Percentiles rank a stretch among this genome's conserved stretches.
Evolutionary conservation across 106 monocot genomes (phyloP).

Genomic region (Xerophyta viscosa): DNA sequence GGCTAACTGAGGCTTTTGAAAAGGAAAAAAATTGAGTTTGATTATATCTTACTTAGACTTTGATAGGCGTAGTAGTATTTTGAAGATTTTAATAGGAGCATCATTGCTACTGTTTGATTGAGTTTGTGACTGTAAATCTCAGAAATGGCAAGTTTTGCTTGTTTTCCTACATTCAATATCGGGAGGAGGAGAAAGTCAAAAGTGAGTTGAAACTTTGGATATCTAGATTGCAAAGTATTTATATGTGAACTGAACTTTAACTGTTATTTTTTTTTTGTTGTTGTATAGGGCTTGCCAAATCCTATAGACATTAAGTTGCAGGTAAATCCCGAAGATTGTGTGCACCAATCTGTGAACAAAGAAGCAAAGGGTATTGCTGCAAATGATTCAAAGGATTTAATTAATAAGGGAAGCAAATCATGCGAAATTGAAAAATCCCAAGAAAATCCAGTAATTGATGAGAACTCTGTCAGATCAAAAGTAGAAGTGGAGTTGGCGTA

Average conservation of each 20-base stretch:
- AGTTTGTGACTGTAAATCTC: neutral
- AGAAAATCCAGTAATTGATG: conserved; percentile 11
- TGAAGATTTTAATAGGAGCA: neutral
- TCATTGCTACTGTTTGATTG: neutral
- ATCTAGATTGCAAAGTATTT: too few relatives aligned
- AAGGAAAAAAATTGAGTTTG: too few relatives aligned
- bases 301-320: conserved; percentile 8
- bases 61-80: neutral
- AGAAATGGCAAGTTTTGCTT: conserved; percentile 56
- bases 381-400: neutral
- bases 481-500: conserved; percentile 32
- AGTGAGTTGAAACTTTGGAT: too few relatives aligned
- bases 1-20: conserved; percentile 29
- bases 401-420: neutral
- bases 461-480: conserved; percentile 7
- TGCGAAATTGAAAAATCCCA: neutral
- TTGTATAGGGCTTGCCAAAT: conserved; percentile 26
- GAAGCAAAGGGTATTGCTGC: conserved; percentile 9
- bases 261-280: too few relatives aligned
- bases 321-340: conserved; percentile 35
- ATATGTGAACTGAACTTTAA: conserved; percentile 1
- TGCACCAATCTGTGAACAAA: conserved; percentile 5
- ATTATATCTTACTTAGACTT: neutral
- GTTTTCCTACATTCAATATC: conserved; percentile 43
- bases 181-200: conserved; percentile 76